phyloP scores from a whole-genome alignment of 176 grass and related monocot genomes.

The Oropetium thomaeum region DNA sequence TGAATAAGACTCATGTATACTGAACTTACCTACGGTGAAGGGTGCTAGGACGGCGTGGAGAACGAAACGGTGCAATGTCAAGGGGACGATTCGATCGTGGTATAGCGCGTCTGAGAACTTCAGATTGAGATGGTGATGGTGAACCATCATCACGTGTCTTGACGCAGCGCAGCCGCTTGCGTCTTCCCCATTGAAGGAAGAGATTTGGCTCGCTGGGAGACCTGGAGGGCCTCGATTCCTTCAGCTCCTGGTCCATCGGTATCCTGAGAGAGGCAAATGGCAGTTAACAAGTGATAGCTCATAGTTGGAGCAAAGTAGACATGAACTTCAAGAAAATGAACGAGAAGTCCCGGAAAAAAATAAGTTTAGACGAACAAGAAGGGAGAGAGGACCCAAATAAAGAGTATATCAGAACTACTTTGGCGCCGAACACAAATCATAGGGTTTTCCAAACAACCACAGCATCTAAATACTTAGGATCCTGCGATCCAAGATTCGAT shows the following conservation, averaged over 20 bases:
- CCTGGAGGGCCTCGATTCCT: slow-evolving; percentile 37
- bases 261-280: slow-evolving; percentile 7
- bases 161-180: slow-evolving; percentile 64
- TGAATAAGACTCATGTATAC: not conserved
- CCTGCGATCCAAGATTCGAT: not conserved
- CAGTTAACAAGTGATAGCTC: not conserved
- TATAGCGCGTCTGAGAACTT: slow-evolving; percentile 33
- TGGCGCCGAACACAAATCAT: not conserved
- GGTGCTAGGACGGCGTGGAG: slow-evolving; percentile 47
- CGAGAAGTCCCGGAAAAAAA: not conserved
- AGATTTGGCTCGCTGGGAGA: slow-evolving; percentile 50
- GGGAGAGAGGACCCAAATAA: not conserved
- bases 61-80: slow-evolving; percentile 33
- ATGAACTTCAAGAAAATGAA: not conserved
- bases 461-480: not conserved
- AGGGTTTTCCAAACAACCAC: not conserved
- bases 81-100: slow-evolving; percentile 43
- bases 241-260: slow-evolving; percentile 39
- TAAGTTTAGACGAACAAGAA: not conserved
- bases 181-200: slow-evolving; percentile 77
- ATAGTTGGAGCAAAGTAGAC: not conserved
- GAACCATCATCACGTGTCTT: slow-evolving; percentile 55
- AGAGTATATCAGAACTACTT: not conserved
- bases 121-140: slow-evolving; percentile 25
- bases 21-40: slow-evolving; percentile 63